phyloP scores from a whole-genome alignment of 768 basidiomycete species.

The Psilocybe subaeruginosa region DNA sequence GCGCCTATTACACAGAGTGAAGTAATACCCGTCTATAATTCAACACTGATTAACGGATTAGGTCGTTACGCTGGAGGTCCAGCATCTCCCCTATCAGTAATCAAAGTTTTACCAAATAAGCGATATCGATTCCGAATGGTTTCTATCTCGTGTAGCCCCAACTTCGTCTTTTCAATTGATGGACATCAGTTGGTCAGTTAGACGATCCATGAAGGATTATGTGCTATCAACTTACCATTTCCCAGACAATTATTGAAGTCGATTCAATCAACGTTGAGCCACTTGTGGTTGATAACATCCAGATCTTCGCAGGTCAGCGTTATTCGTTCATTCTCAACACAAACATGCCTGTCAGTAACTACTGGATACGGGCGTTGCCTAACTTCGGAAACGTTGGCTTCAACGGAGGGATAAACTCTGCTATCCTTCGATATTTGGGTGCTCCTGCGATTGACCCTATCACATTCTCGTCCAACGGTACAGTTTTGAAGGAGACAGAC shows the following conservation, averaged over 20 bases:
- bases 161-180: constrained; percentile 45
- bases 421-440: constrained; percentile 52
- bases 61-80: constrained; percentile 45
- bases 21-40: constrained; percentile 25
- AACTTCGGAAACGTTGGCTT: constrained; percentile 21
- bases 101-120: constrained; percentile 37
- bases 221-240: no score
- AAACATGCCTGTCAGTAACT: constrained; percentile 49
- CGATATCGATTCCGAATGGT: constrained; percentile 50
- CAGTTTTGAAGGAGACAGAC: constrained; percentile 36
- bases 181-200: constrained; percentile 33
- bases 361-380: constrained; percentile 47
- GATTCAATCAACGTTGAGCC: constrained; percentile 48
- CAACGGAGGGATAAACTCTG: constrained; percentile 38
- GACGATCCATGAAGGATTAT: constrained; percentile 12
- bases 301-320: constrained; percentile 42
- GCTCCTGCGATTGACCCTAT: constrained; percentile 41
- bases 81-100: constrained; percentile 35
- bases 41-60: constrained; percentile 46
- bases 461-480: constrained; percentile 27
- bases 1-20: constrained; percentile 20
- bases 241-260: constrained; percentile 51
- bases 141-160: constrained; percentile 37
- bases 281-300: constrained; percentile 40
- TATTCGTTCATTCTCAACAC: constrained; percentile 42